A percentile compares a stretch with the other conserved stretches of the same genome.
Conservation (phyloP, 306 rosid genomes). For the Cyamopsis tetragonoloba region DNA sequence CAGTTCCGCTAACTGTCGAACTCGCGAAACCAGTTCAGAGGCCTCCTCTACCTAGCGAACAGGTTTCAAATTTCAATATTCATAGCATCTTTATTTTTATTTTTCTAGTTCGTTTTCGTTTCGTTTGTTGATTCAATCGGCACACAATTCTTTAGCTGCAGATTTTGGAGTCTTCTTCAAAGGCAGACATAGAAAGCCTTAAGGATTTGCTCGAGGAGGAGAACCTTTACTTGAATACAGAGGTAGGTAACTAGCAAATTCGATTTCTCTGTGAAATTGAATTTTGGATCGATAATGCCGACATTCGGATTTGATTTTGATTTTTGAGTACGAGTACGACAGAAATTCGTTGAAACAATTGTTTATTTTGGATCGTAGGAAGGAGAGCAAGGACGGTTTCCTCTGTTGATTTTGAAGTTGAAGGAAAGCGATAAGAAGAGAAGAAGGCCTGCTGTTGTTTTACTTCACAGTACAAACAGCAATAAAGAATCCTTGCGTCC, state of each 20-base stretch:
- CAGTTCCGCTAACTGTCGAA: slow-evolving; percentile 61
- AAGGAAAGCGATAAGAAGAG: slow-evolving; percentile 45
- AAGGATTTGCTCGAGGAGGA: slow-evolving; percentile 67
- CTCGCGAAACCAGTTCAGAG: slow-evolving; percentile 60
- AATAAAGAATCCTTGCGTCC: slow-evolving; percentile 74
- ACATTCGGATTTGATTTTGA: slow-evolving; percentile 5
- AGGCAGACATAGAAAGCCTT: slow-evolving; percentile 37
- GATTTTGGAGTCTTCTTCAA: slow-evolving; percentile 57
- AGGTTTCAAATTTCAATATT: slow-evolving; percentile 40
- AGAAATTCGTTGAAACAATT: neutral
- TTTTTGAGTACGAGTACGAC: neutral
- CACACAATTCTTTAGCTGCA: slow-evolving; percentile 27
- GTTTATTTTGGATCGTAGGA: slow-evolving; percentile 36
- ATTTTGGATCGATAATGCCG: neutral
- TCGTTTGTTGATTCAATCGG: neutral
- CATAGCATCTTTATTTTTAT: neutral
- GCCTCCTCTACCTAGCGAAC: slow-evolving; percentile 34
- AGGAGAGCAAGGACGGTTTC: slow-evolving; percentile 90
- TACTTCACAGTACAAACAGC: slow-evolving; percentile 65
- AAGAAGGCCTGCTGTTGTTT: slow-evolving; percentile 71
- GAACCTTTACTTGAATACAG: slow-evolving; percentile 59
- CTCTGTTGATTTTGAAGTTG: slow-evolving; percentile 71
- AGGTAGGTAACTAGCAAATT: slow-evolving; percentile 52
- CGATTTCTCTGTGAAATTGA: neutral
- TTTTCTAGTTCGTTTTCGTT: neutral